phyloP scores from a whole-genome alignment of 2,329 filamentous ascomycete genomes.

The Akanthomyces uredinophilus region DNA sequence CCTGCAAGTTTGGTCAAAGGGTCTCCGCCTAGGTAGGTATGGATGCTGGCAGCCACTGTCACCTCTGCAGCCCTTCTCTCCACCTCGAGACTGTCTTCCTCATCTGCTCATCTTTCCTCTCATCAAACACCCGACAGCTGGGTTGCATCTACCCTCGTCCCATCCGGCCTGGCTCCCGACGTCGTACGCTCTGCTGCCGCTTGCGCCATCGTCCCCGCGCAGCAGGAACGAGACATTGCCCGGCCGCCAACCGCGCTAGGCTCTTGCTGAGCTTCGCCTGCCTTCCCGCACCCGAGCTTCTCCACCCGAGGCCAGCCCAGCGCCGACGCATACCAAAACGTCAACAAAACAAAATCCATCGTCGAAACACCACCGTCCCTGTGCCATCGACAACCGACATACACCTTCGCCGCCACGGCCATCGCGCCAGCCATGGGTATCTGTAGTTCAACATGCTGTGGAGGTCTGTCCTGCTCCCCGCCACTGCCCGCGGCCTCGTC shows the following conservation, averaged over 20 bases:
- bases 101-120: neutral
- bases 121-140: neutral
- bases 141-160: neutral
- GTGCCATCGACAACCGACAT: constrained; percentile 9
- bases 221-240: constrained; percentile 10
- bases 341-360: constrained; percentile 13
- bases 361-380: neutral
- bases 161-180: neutral
- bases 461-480: constrained; percentile 29
- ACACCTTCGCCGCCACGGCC: constrained; percentile 15
- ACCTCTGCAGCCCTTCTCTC: constrained; percentile 2
- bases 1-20: too few species aligned
- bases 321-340: constrained; percentile 8
- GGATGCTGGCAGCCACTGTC: neutral
- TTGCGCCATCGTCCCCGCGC: neutral
- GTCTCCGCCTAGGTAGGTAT: neutral
- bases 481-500: neutral
- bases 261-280: constrained; percentile 8
- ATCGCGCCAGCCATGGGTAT: constrained; percentile 49
- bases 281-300: constrained; percentile 10
- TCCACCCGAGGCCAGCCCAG: constrained; percentile 4
- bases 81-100: neutral
- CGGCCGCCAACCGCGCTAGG: neutral
- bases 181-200: neutral
- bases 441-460: constrained; percentile 56